Percentiles rank a stretch among this genome's conserved stretches.
Conservation (phyloP, 441 rosid genomes). For the Geranium incanum region DNA sequence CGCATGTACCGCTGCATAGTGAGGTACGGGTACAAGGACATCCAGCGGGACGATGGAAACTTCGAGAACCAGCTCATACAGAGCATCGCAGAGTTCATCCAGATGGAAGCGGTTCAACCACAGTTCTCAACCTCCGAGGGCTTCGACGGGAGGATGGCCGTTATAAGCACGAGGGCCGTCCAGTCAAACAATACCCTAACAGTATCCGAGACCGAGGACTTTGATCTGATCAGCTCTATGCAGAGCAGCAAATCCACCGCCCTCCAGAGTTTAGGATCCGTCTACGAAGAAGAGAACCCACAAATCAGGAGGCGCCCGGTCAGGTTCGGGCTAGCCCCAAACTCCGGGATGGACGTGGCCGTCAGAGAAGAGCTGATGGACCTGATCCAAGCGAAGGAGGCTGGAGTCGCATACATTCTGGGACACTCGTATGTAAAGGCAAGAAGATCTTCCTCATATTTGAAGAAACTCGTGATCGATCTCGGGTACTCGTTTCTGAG, state of each 20-base stretch:
- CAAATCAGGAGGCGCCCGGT: constrained; percentile 50
- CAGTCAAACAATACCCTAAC: constrained; percentile 44
- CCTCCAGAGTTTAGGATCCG: constrained; percentile 58
- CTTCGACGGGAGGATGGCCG: constrained; percentile 92
- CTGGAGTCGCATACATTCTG: constrained; percentile 84
- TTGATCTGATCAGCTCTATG: constrained; percentile 31
- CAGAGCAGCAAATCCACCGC: constrained; percentile 63
- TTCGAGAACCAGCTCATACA: constrained; percentile 77
- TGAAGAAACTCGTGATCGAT: constrained; percentile 69
- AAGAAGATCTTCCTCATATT: constrained; percentile 53
- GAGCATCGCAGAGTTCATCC: constrained; percentile 92
- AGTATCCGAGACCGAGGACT: constrained; percentile 45
- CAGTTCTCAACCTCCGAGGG: constrained; percentile 48
- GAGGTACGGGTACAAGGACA: constrained; percentile 86
- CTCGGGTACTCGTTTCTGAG: constrained; percentile 80
- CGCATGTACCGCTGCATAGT: constrained; percentile 94
- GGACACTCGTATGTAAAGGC: constrained; percentile 86
- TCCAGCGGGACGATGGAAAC: constrained; percentile 65
- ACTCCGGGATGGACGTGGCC: constrained; percentile 54
- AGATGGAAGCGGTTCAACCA: constrained; percentile 83
- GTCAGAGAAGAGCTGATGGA: constrained; percentile 80
- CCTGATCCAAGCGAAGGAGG: constrained; percentile 73
- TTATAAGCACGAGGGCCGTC: constrained; percentile 54
- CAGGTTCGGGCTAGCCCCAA: constrained; percentile 51
- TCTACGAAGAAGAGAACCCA: constrained; percentile 55